Base-by-base conservation (phyloP, 2,329 filamentous ascomycete species). In the Juglanconis oblonga region DNA sequence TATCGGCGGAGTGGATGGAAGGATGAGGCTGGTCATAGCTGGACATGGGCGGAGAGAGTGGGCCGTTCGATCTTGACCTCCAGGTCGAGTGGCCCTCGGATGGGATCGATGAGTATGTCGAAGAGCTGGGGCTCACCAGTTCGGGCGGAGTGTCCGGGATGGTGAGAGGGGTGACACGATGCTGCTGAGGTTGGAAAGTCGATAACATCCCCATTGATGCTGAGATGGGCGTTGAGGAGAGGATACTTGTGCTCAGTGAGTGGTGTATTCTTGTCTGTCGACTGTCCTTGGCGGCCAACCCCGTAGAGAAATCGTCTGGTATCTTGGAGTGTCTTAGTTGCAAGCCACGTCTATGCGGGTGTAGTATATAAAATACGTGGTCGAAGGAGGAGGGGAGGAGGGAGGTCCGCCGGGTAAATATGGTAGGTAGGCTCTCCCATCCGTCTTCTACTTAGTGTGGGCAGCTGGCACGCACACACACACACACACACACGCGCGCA, bases 11-110 rank as follows among this genome's bases (percentile, higher is more conserved):
- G 68, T 71, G 76, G 63, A 74, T 69, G 64, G 57, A 32, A 53
- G 44, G 5, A n/a, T 59, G 57, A 38, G 72, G 70, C 64, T 77
- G 79, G 60, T 83, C 83, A 84, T 85, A 81, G 72, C 76, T 80
- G 69, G 82, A 81, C 83, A 85, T 86, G 66, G 80, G 79, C 70
- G 82, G 78, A 64, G 81, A 81, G 63, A 80, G 73, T 61, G 79
- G 77, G 3, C 57, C 61, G 57, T 31, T 61, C 61, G 73, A 71
- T 63, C 72, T 70, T 54, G 73, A 73, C 55, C 73, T 75, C 78
- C 79, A 81, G 59, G 73, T 69, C 67, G 76, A 74, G 64, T 81
- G 56, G 45, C 49, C 79, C 67, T 77, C 78, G 55, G 74, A 68
- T 55, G 66, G 65, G 42, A 74, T 77, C 54, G 77, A 78, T 10